phyloP scores from a whole-genome alignment of 805 yeast genomes.

The Wickerhamiella galacta region DNA sequence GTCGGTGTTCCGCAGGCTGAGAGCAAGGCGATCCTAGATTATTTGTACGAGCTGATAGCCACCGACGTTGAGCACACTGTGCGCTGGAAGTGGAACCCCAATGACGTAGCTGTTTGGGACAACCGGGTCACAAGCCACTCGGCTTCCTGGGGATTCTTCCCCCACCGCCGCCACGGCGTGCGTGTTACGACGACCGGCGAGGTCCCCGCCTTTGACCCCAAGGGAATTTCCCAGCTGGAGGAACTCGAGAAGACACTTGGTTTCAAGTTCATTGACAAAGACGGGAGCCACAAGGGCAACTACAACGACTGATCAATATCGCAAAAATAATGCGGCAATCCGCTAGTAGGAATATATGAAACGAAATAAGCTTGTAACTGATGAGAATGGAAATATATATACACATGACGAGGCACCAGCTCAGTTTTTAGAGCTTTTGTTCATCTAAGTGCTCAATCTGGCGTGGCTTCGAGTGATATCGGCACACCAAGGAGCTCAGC shows the following conservation, averaged over 20 bases:
- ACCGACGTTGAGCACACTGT: constrained; percentile 27
- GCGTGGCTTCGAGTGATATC: too few relatives aligned
- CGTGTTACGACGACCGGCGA: constrained; percentile 41
- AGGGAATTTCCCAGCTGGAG: constrained; percentile 15
- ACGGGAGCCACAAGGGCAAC: constrained; percentile 3
- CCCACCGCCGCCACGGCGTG: constrained; percentile 28
- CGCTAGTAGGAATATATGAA: too few relatives aligned
- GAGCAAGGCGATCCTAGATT: constrained; percentile 40
- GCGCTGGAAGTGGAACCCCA: constrained; percentile 32
- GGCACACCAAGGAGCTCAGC: not conserved
- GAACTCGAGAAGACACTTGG: constrained; percentile 2
- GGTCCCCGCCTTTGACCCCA: constrained; percentile 33
- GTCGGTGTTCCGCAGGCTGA: constrained; percentile 62
- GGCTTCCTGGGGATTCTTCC: constrained; percentile 30
- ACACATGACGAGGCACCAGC: too few relatives aligned
- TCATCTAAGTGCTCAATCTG: too few relatives aligned
- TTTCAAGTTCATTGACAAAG: constrained; percentile 1
- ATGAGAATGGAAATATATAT: too few relatives aligned
- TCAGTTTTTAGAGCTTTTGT: too few relatives aligned
- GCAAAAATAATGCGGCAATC: too few relatives aligned
- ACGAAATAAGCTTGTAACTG: too few relatives aligned
- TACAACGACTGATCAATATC: constrained; percentile 6
- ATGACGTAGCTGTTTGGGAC: constrained; percentile 38
- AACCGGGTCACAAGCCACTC: constrained; percentile 36
- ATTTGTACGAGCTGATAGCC: constrained; percentile 28